Conservation (phyloP, 169 alveolate species). For the Theileria equi region DNA sequence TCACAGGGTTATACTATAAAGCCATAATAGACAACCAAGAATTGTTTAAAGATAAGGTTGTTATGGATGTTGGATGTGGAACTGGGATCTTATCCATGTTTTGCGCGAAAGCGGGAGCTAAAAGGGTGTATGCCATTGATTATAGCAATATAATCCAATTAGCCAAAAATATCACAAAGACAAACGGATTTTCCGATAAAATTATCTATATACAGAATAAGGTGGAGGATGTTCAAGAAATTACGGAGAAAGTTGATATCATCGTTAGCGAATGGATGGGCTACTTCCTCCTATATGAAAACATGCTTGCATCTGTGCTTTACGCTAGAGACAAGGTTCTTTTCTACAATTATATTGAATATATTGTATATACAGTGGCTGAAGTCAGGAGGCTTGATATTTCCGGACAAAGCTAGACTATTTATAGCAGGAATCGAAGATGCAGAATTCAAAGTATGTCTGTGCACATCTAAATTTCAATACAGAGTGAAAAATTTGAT, state of each 20-base stretch:
- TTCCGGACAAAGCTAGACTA: conserved; percentile 94
- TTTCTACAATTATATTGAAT: neutral
- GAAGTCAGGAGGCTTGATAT: conserved; percentile 89
- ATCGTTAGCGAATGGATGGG: conserved; percentile 99
- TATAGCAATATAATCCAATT: conserved; percentile 91
- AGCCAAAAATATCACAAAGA: conserved; percentile 87
- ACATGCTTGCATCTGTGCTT: conserved; percentile 95
- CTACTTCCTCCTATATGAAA: conserved; percentile 93
- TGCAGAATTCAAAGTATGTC: conserved; percentile 85
- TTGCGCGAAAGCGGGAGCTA: conserved; percentile 97
- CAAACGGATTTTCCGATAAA: conserved; percentile 85
- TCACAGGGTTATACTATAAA: conserved; percentile 63
- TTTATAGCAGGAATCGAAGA: conserved; percentile 96
- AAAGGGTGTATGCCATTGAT: conserved; percentile 97
- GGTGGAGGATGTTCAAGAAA: conserved; percentile 92
- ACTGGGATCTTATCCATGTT: conserved; percentile 96
- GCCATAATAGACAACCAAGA: conserved; percentile 91
- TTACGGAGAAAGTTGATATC: conserved; percentile 92
- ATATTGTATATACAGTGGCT: conserved; percentile 78
- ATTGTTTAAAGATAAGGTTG: conserved; percentile 91
- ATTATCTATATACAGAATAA: conserved; percentile 91
- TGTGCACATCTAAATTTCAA: neutral
- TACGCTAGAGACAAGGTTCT: conserved; percentile 92
- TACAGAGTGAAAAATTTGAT: conserved; percentile 84
- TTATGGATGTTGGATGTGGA: conserved; percentile 98